Evolutionary conservation across 768 basidiomycete species (phyloP), one percentile per base, ranked within the genome.

Genomic region (Boletus rubroflammeus): DNA sequence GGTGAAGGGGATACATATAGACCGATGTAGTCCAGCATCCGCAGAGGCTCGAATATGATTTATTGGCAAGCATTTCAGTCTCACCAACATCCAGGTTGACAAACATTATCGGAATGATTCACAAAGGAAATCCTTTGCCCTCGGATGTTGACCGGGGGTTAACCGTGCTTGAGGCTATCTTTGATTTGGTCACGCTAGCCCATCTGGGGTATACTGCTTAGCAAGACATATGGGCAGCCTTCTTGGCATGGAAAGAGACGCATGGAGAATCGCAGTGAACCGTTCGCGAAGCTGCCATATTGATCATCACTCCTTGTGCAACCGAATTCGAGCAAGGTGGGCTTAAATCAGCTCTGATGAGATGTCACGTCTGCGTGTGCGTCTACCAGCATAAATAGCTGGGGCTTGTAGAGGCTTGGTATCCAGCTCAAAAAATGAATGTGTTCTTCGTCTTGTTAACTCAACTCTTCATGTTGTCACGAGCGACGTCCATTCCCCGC

Each of bases 1-100:
- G 53, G 58, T 51, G 67, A 62, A 57, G 61, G 57, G 43, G 61
- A 66, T 57, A 60, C 63, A 8, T 63, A 71, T 57, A 62, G 60
- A 51, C 58, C 62, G 19, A 64, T 60, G 62, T 72, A 71, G 53
- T 59, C 48, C 50, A 40, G 41, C 43, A 36, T 47, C 41, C 11
- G 10, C 50, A 62, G 44, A 47, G 19, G n/a, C 43, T 56, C 28
- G 21, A 58, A 62, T 60, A 53, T 53, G 50, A 60, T 41, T 54
- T 55, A 34, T 51, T 67, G 58, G 55, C 57, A 53, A 62, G 47
- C 57, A 36, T 38, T 29, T 46, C 38, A 39, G 23, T 48, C 32
- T 29, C 41, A 47, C 35, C 17, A 21, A 21, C 14, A 35, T 42
- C 32, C 25, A 41, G n/a, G 36, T 57, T 51, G 54, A 50, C 55